Conservation (phyloP, 164 flowering plant species). For the Vitis rotundifolia region DNA sequence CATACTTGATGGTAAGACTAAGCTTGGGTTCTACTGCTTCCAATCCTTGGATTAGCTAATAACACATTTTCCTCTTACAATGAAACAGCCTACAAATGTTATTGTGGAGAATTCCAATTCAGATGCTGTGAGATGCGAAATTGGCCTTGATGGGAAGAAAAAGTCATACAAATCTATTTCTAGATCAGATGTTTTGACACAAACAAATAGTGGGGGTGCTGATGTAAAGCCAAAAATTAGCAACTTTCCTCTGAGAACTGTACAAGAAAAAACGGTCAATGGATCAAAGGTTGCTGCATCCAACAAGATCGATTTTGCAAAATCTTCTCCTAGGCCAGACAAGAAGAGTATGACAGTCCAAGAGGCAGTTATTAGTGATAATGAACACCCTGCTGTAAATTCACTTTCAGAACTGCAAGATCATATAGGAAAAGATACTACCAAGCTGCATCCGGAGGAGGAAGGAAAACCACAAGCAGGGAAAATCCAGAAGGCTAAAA, state of each 20-base stretch:
- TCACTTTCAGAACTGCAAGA: conserved; percentile 16
- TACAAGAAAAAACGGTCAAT: conserved; percentile 7
- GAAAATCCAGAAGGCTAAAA: conserved; percentile 2
- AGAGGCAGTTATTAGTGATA: conserved; percentile 1
- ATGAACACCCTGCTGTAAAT: conserved; percentile 4
- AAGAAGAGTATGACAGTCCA: conserved; percentile 3
- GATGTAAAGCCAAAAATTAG: conserved; percentile 10
- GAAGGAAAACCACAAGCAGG: conserved; percentile 1
- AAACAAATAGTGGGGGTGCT: background rate
- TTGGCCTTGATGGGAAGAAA: background rate
- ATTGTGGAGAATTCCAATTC: background rate
- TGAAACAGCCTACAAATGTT: conserved; percentile 20
- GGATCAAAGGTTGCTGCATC: conserved; percentile 9
- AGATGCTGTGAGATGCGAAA: conserved; percentile 10
- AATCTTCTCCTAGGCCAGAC: background rate
- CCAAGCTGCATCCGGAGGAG: conserved; percentile 1
- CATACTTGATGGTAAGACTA: background rate
- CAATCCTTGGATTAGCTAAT: background rate
- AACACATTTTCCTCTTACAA: background rate
- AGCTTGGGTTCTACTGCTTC: too few relatives aligned
- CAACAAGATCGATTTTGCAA: background rate
- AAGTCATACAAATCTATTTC: background rate
- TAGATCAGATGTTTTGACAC: conserved; percentile 3
- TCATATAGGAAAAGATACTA: background rate
- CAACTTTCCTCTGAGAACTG: conserved; percentile 3